phyloP scores from a whole-genome alignment of 352 stramenopile genomes.

The Phytophthora parvispora region DNA sequence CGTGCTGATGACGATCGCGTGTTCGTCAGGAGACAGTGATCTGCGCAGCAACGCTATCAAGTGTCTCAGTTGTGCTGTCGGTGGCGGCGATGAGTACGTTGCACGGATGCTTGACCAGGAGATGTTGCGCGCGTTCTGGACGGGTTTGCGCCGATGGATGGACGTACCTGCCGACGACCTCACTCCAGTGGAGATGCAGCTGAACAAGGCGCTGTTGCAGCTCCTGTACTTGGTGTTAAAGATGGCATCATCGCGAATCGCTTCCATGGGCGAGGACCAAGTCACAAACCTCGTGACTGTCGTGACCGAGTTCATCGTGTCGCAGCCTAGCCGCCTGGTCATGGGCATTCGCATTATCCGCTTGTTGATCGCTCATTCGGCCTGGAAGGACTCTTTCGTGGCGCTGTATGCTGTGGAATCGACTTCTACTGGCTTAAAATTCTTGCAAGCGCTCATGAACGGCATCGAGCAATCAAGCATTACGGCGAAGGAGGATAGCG shows the following conservation, averaged over 20 bases:
- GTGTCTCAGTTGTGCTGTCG: slow-evolving; percentile 73
- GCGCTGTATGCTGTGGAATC: slow-evolving; percentile 75
- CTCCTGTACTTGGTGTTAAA: slow-evolving; percentile 79
- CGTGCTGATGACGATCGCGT: slow-evolving; percentile 68
- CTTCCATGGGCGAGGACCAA: slow-evolving; percentile 63
- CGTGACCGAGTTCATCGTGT: slow-evolving; percentile 79
- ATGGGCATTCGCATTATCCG: slow-evolving; percentile 79
- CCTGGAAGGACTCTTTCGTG: slow-evolving; percentile 84
- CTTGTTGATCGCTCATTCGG: slow-evolving; percentile 69
- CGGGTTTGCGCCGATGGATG: slow-evolving; percentile 73
- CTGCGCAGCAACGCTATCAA: slow-evolving; percentile 72
- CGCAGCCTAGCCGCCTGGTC: slow-evolving; percentile 53
- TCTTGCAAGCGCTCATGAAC: slow-evolving; percentile 72
- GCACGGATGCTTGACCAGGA: slow-evolving; percentile 78
- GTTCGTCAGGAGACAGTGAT: slow-evolving; percentile 51
- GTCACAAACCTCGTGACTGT: slow-evolving; percentile 72
- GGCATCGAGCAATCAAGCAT: slow-evolving; percentile 57
- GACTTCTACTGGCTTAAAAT: slow-evolving; percentile 65
- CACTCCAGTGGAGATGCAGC: slow-evolving; percentile 34
- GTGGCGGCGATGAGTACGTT: slow-evolving; percentile 65
- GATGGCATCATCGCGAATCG: slow-evolving; percentile 61
- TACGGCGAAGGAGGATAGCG: slow-evolving; percentile 24
- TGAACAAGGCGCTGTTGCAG: slow-evolving; percentile 66
- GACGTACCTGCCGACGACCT: slow-evolving; percentile 46
- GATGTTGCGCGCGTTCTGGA: slow-evolving; percentile 74